Base-by-base conservation (phyloP, 2,329 filamentous ascomycete species). In the Penicillium sp. region DNA sequence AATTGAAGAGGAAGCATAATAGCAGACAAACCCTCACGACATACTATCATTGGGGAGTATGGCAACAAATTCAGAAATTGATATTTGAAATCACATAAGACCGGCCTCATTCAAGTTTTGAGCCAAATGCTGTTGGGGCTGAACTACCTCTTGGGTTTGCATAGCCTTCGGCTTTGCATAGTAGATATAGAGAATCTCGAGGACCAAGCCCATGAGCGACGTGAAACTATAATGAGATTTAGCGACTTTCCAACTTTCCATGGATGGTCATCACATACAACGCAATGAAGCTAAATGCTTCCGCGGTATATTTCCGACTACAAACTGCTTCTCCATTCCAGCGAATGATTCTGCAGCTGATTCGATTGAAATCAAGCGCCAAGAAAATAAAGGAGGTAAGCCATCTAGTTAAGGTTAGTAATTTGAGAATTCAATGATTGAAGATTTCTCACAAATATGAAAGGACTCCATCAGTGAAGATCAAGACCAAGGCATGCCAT, bases 361-460 rank as follows among this genome's bases (percentile, higher is more conserved):
- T 20, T 10, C 33, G 44, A 26, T 61, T 59, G 45, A 58, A 62
- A 34, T 58, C 43, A 13, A 43, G 44, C 7, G 56, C 41, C 27
- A 62, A 46, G 39, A 62, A 58, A 26, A 62, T 56, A 33, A 61
- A 61, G 13, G 58, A 33, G 12, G 60, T 61, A 34, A 62, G 52
- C 58, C 60, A 62, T 9, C 58, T 61, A 18, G 17, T 15, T 4
- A 10, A 18, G 9, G 33, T 45, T 20, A 56, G 46, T 17, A 33
- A 32, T 13, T 4, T 32, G 7, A 32, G n/a, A 9, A 32, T n/a
- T 13, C 7, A 4, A n/a, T 32, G 18, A 2, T 21, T 20, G n/a
- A 4, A n/a, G n/a, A n/a, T n/a, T n/a, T n/a, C 57, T 58, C 17
- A 60, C 58, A 60, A 48, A 10, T 60, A 60, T 5, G 58, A 59